Evolutionary conservation across 805 yeast species (phyloP), one percentile per base, ranked within the genome.

Genomic region (Sugiyamaella qingdaonensis): DNA sequence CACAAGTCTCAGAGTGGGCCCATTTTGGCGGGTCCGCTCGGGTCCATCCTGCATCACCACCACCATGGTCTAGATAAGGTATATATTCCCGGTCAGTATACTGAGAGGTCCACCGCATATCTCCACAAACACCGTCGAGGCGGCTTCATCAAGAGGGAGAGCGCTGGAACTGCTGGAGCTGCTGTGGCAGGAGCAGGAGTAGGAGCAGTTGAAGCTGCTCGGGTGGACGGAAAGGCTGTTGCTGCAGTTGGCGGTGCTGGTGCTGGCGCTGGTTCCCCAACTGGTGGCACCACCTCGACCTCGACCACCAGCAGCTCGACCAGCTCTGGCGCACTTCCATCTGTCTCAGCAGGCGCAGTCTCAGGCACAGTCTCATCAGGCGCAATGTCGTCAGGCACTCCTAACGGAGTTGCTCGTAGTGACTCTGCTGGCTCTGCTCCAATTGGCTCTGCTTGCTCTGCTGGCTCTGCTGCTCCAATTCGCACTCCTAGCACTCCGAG

Each of bases 91-190:
- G 56, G 56, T 32, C 50, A 46, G 21, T 14, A 47, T 27, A 37
- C 32, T 29, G 46, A 56, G 11, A n/a, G 35, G 35, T 55, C 62
- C 39, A 55, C 60, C 19, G 33, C 49, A 9, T 57, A 49, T 27
- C 53, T 57, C 13, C 57, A 58, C 33, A 59, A 57, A 47, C 59
- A 56, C 27, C 53, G 48, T 27, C 48, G 62, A 21, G 59, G 62
- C 19, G 41, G 44, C 32, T 50, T 39, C 45, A 45, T 75, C 36
- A 69, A 69, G 56, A 66, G 68, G 33, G 59, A 75, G 35, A 68
- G 67, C 14, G 66, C 75, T 8, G 78, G 75, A 54, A 79, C 79
- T 46, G 63, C 71, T 11, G 67, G 79, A 24, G 74, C 78, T 1
- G 61, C 62, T 2, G 71, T n/a, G n/a, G n/a, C n/a, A n/a, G n/a